Percentiles rank a stretch among this genome's conserved stretches.
These are phyloP conservation scores for Parathielavia hyrcaniae DNA, from an alignment of 495 filamentous ascomycete genomes.

Conservation along the genomic window DNA sequence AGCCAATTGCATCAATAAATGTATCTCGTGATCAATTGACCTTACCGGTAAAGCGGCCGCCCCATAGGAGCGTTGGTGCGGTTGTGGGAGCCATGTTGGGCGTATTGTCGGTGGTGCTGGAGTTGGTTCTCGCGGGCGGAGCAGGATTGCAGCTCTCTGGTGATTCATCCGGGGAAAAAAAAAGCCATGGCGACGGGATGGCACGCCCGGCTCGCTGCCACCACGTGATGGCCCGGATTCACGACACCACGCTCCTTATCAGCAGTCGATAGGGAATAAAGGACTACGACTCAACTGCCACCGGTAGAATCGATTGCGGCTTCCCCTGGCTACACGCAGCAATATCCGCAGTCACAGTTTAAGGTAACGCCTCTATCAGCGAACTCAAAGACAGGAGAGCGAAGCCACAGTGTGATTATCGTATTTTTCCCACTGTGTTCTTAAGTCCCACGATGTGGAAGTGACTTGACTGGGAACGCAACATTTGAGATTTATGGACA, in stretches of 20 bases:
- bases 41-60: slow-evolving; percentile 71
- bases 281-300: not conserved
- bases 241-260: not conserved
- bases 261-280: not conserved
- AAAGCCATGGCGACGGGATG: not conserved
- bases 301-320: not conserved
- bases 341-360: no score
- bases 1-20: not conserved
- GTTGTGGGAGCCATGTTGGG: slow-evolving; percentile 16
- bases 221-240: not conserved
- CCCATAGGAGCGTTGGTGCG: slow-evolving; percentile 52
- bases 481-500: no score
- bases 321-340: no score
- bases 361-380: no score
- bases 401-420: no score
- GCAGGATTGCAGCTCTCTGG: not conserved
- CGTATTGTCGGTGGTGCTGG: not conserved
- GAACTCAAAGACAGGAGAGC: no score
- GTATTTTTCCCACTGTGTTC: no score
- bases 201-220: not conserved
- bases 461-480: no score
- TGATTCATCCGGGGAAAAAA: slow-evolving; percentile 7
- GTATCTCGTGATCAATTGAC: slow-evolving; percentile 23
- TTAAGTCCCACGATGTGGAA: no score
- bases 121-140: not conserved